These are phyloP conservation scores for Alternaria panax DNA, from an alignment of 2,329 filamentous ascomycete species.

Conservation along the genomic window DNA sequence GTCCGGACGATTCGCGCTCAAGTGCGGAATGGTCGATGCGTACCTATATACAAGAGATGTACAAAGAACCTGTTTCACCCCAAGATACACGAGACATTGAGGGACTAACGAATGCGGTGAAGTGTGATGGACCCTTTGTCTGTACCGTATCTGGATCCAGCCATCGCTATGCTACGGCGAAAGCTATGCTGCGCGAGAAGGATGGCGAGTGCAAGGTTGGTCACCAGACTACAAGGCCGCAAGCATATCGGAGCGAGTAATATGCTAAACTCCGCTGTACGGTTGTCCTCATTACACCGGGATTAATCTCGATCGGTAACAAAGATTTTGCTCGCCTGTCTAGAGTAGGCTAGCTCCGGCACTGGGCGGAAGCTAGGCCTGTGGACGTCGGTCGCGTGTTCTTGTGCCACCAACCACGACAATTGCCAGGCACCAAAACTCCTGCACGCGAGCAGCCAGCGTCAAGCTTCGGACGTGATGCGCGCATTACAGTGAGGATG, in stretches of 20 bases:
- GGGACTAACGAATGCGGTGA: background rate
- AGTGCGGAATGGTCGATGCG: background rate
- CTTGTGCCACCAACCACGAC: background rate
- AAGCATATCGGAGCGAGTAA: background rate
- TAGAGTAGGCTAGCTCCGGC: conserved; percentile 4
- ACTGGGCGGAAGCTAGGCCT: conserved; percentile 14
- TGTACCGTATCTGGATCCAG: background rate
- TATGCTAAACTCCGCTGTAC: background rate
- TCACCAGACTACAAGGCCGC: background rate
- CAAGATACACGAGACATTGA: background rate
- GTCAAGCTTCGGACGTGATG: background rate
- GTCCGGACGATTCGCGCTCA: background rate
- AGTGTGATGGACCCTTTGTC: background rate
- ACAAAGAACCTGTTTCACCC: background rate
- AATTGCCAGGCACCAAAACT: background rate
- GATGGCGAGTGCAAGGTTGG: background rate
- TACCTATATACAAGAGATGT: background rate
- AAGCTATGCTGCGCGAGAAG: background rate
- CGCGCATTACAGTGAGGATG: background rate
- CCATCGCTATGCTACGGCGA: background rate
- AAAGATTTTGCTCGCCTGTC: background rate
- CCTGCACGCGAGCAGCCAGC: background rate
- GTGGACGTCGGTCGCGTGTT: background rate
- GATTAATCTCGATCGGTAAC: background rate
- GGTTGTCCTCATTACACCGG: background rate